These are phyloP conservation scores for Globisporangium uncinulatum DNA, from an alignment of 352 stramenopile genomes.

Conservation along the genomic window DNA sequence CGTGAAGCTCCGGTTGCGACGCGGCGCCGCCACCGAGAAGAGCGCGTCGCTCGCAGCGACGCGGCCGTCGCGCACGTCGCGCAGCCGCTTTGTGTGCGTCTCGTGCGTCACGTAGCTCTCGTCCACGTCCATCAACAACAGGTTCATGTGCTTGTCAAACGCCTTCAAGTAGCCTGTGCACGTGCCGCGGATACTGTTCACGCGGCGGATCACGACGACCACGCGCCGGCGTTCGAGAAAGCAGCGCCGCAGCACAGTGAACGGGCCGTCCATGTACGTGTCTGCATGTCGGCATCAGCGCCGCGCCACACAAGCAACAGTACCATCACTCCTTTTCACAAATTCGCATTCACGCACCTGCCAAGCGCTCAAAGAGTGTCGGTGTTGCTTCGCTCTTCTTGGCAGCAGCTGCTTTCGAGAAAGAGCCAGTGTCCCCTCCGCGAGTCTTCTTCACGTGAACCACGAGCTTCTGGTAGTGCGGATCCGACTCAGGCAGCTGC, in stretches of 20 bases:
- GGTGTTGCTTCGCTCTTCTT: slow-evolving; percentile 15
- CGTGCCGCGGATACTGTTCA: slow-evolving; percentile 90
- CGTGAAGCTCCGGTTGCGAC: slow-evolving; percentile 37
- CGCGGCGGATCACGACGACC: slow-evolving; percentile 82
- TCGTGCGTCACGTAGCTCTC: slow-evolving; percentile 54
- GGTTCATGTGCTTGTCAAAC: slow-evolving; percentile 95
- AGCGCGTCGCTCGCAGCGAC: slow-evolving; percentile 18
- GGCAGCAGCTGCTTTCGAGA: slow-evolving; percentile 5
- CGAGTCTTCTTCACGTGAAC: slow-evolving; percentile 24
- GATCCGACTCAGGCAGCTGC: slow-evolving; percentile 60
- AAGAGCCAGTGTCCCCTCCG: neutral
- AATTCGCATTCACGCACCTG: slow-evolving; percentile 23
- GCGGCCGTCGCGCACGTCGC: slow-evolving; percentile 27
- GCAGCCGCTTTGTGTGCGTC: slow-evolving; percentile 25
- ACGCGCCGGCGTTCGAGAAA: slow-evolving; percentile 78
- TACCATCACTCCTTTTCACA: neutral
- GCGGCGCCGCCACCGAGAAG: slow-evolving; percentile 40
- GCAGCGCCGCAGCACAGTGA: slow-evolving; percentile 75
- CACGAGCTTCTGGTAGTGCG: slow-evolving; percentile 39
- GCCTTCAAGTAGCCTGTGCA: slow-evolving; percentile 89
- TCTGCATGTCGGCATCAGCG: slow-evolving; percentile 17
- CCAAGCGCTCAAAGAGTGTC: slow-evolving; percentile 49
- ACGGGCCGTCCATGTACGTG: slow-evolving; percentile 78
- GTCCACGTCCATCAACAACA: slow-evolving; percentile 89
- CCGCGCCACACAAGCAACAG: too few relatives aligned